Evolutionary conservation across 176 grass and related monocot species (phyloP).

Genomic region (Poa pratensis): DNA sequence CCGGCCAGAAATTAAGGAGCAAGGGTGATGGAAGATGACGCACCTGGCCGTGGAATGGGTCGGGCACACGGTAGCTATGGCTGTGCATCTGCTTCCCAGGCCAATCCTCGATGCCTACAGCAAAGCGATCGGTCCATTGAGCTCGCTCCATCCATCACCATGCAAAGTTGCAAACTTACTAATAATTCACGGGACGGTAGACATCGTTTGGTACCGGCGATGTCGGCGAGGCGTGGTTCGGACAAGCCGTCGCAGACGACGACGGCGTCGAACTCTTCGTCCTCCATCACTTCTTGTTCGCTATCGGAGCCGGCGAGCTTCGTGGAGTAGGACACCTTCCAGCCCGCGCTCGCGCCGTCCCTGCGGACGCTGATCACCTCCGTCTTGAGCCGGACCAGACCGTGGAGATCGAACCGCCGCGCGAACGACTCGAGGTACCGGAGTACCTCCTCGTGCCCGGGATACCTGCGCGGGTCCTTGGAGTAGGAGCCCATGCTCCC

Average conservation of each 20-base stretch:
- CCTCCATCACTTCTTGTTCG: conserved; percentile 13
- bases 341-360: background rate
- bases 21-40: background rate
- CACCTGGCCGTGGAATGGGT: conserved; percentile 43
- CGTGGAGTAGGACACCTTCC: conserved; percentile 10
- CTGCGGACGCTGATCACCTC: conserved; percentile 56
- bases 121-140: background rate
- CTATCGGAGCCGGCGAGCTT: background rate
- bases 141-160: background rate
- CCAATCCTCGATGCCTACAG: conserved; percentile 49
- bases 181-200: background rate
- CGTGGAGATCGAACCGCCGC: conserved; percentile 41
- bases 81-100: conserved; percentile 73
- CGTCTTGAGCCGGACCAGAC: conserved; percentile 40
- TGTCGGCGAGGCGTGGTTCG: conserved; percentile 52
- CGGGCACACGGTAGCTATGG: conserved; percentile 63
- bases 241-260: conserved; percentile 58
- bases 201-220: conserved; percentile 45
- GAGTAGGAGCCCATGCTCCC: conserved; percentile 67
- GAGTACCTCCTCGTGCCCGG: conserved; percentile 60
- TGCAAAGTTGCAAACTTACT: background rate
- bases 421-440: conserved; percentile 60
- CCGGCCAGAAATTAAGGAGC: no score
- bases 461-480: conserved; percentile 51
- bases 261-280: conserved; percentile 51